Percentiles rank a stretch among this genome's conserved stretches.
phyloP scores from a whole-genome alignment of 257 asterid genomes.

The Lycium ferocissimum region DNA sequence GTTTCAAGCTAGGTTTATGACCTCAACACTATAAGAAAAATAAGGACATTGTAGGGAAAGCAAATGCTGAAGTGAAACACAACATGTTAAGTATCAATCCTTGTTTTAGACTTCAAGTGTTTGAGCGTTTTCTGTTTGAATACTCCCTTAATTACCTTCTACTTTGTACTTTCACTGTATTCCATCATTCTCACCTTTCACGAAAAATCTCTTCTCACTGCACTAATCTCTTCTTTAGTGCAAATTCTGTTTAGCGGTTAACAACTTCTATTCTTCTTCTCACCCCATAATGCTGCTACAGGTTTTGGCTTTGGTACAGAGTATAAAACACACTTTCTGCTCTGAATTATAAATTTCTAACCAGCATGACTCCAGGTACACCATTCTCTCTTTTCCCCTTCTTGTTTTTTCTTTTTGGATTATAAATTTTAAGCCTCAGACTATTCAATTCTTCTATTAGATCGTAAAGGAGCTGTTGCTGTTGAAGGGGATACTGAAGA shows the following conservation, averaged over 20 bases:
- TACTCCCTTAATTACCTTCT: not conserved
- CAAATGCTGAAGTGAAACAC: not conserved
- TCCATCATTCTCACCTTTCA: not conserved
- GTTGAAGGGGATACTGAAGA: not conserved
- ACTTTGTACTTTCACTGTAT: constrained; percentile 8
- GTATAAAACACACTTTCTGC: too few species aligned
- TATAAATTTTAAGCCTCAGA: not conserved
- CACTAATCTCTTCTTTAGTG: too few species aligned
- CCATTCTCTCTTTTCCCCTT: too few species aligned
- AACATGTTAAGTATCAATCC: not conserved
- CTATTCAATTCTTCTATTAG: too few species aligned
- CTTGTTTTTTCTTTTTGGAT: not conserved
- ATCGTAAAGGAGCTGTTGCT: too few species aligned
- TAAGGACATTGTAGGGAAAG: not conserved
- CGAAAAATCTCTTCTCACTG: too few species aligned
- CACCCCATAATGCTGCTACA: too few species aligned
- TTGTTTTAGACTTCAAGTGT: not conserved
- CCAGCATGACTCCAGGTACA: not conserved
- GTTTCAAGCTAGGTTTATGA: not conserved
- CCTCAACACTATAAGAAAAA: not conserved
- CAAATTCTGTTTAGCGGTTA: too few species aligned
- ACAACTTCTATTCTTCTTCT: too few species aligned
- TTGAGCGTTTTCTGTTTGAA: not conserved
- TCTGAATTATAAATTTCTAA: too few species aligned
- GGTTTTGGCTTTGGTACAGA: too few species aligned